phyloP scores from a whole-genome alignment of 441 rosid genomes.

The Macaranga tanarius region DNA sequence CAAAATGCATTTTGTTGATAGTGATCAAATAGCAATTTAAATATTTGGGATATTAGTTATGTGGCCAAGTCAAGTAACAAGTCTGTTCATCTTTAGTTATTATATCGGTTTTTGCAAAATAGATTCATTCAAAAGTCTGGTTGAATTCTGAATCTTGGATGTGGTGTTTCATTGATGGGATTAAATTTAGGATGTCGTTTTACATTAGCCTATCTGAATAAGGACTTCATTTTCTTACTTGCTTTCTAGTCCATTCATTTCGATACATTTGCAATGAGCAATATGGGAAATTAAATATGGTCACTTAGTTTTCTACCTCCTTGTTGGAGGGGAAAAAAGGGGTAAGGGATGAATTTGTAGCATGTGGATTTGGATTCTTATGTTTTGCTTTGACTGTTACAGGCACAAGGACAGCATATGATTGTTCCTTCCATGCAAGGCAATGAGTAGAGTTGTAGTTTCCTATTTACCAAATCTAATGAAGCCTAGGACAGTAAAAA shows the following conservation, averaged over 20 bases:
- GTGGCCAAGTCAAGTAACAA: not conserved
- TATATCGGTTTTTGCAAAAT: not conserved
- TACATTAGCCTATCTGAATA: not conserved
- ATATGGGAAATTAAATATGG: not conserved
- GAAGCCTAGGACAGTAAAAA: constrained; percentile 30
- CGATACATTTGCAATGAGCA: not conserved
- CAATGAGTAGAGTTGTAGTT: constrained; percentile 34
- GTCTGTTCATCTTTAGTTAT: not conserved
- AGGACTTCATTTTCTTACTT: not conserved
- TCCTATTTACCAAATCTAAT: constrained; percentile 17
- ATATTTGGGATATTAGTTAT: too few species aligned
- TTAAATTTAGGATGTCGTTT: not conserved
- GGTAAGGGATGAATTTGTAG: not conserved
- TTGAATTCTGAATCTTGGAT: not conserved
- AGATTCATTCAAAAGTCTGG: not conserved
- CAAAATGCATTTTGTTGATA: too few species aligned
- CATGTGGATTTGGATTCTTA: constrained; percentile 1
- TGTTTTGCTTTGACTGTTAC: constrained; percentile 24
- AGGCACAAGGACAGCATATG: constrained; percentile 54
- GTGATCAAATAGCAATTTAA: too few species aligned
- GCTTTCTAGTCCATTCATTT: not conserved
- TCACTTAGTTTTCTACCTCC: not conserved
- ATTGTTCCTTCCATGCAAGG: constrained; percentile 52
- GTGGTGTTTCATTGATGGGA: not conserved
- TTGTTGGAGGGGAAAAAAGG: not conserved